Evolutionary conservation across 2,329 filamentous ascomycete species (phyloP).

Genomic region (Didymella lethalis): DNA sequence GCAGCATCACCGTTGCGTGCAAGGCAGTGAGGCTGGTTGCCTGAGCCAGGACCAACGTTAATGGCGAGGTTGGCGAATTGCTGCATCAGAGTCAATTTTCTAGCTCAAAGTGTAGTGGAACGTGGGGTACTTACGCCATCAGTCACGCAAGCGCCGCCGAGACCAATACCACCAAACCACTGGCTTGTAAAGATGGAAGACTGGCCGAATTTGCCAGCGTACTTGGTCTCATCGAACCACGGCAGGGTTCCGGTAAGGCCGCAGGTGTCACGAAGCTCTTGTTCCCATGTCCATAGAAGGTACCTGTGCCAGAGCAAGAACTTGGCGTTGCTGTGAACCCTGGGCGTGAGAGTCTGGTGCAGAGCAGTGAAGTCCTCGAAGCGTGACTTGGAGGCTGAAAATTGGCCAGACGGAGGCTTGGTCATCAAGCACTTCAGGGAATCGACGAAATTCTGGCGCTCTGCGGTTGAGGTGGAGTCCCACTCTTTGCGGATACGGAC

Average conservation of each 20-base stretch:
- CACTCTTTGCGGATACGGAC: conserved; percentile 43
- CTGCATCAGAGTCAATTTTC: conserved; percentile 27
- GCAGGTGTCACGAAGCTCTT: conserved; percentile 53
- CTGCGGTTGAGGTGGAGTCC: conserved; percentile 35
- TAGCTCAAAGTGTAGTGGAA: conserved; percentile 1
- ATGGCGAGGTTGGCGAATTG: conserved; percentile 44
- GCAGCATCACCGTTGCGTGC: conserved; percentile 38
- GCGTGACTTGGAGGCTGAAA: conserved; percentile 35
- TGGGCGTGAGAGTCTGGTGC: conserved; percentile 45
- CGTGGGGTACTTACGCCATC: conserved; percentile 43
- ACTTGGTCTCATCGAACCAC: conserved; percentile 50
- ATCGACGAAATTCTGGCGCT: conserved; percentile 38
- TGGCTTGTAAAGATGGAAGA: conserved; percentile 42
- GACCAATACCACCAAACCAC: conserved; percentile 39
- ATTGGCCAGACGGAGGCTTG: conserved; percentile 34
- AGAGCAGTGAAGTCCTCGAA: conserved; percentile 47
- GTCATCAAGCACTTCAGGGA: conserved; percentile 43
- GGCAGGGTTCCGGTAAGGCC: conserved; percentile 52
- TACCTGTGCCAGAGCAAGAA: conserved; percentile 57
- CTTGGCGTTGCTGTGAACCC: conserved; percentile 44
- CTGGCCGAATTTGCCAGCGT: conserved; percentile 41
- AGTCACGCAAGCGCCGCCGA: conserved; percentile 40
- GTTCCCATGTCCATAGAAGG: conserved; percentile 53
- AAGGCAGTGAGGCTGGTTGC: conserved; percentile 44
- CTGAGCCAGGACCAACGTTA: conserved; percentile 44